Conservation (phyloP, 2,329 filamentous ascomycete species). For the Paecilomyces niveus region DNA sequence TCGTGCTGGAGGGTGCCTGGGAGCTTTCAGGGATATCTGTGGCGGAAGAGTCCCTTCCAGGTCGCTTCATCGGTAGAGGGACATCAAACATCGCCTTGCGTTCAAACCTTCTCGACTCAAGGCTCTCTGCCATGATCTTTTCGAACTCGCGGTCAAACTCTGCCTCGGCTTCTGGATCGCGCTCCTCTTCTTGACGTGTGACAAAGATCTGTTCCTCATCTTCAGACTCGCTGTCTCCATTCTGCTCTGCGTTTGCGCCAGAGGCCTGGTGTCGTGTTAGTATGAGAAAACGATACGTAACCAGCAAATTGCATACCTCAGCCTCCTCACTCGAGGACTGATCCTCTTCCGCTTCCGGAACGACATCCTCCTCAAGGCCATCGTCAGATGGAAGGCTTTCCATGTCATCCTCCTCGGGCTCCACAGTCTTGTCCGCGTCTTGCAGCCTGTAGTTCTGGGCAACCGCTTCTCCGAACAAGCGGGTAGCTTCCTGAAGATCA, state of each 20-base stretch:
- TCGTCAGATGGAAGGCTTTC: conserved; percentile 71
- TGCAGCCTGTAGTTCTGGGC: conserved; percentile 80
- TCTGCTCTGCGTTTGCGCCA: conserved; percentile 39
- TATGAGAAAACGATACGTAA: background rate
- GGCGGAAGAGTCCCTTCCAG: conserved; percentile 51
- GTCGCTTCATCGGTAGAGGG: conserved; percentile 80
- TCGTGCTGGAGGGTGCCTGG: conserved; percentile 50
- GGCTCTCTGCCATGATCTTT: conserved; percentile 95
- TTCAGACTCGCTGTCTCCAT: conserved; percentile 51
- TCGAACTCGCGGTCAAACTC: conserved; percentile 98
- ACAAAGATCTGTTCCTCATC: conserved; percentile 89
- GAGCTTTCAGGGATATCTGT: conserved; percentile 31
- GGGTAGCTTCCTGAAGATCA: conserved; percentile 73
- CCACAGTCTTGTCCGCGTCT: conserved; percentile 60
- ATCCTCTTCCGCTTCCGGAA: conserved; percentile 51
- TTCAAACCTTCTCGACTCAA: conserved; percentile 93
- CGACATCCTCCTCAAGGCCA: conserved; percentile 56
- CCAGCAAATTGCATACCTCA: conserved; percentile 22
- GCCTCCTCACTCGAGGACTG: conserved; percentile 44
- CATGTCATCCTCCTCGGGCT: conserved; percentile 69
- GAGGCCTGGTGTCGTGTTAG: conserved; percentile 28
- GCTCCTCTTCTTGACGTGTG: conserved; percentile 78
- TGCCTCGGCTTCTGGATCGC: conserved; percentile 89
- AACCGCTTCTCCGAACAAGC: conserved; percentile 79
- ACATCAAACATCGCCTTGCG: conserved; percentile 92